phyloP scores from a whole-genome alignment of 2,329 filamentous ascomycete species.

The Trichoderma sp. region DNA sequence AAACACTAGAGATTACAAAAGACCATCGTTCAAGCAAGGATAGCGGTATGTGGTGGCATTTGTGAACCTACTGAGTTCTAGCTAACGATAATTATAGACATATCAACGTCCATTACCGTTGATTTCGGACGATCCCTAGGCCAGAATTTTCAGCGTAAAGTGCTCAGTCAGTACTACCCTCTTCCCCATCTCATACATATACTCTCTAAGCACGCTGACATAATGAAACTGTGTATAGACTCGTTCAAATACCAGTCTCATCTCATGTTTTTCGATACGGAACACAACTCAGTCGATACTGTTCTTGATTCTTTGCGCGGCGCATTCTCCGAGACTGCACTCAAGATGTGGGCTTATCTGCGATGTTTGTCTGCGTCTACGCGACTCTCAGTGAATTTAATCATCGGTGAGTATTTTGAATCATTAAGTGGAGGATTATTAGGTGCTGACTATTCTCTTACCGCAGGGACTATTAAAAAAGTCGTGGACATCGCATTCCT shows the following conservation, averaged over 20 bases:
- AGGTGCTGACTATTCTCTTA: not conserved
- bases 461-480: slow-evolving; percentile 60
- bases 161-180: slow-evolving; percentile 55
- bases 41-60: not conserved
- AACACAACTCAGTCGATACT: slow-evolving; percentile 67
- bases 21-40: slow-evolving; percentile 45
- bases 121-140: slow-evolving; percentile 72
- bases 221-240: slow-evolving; percentile 44
- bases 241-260: slow-evolving; percentile 83
- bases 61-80: not conserved
- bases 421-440: not conserved
- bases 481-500: slow-evolving; percentile 63
- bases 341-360: slow-evolving; percentile 66
- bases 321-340: slow-evolving; percentile 75
- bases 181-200: not conserved
- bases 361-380: slow-evolving; percentile 56
- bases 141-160: slow-evolving; percentile 75
- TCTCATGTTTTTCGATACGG: slow-evolving; percentile 77
- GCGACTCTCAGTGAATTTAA: slow-evolving; percentile 57
- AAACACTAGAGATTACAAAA: slow-evolving; percentile 71
- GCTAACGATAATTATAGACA: slow-evolving; percentile 24
- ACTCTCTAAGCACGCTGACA: not conserved
- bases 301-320: slow-evolving; percentile 72
- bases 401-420: slow-evolving; percentile 56
- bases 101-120: slow-evolving; percentile 74